A percentile compares a stretch with the other conserved stretches of the same genome.
These are phyloP conservation scores for Trichoderma gracile DNA, from an alignment of 2,329 filamentous ascomycete species.

Conservation along the genomic window DNA sequence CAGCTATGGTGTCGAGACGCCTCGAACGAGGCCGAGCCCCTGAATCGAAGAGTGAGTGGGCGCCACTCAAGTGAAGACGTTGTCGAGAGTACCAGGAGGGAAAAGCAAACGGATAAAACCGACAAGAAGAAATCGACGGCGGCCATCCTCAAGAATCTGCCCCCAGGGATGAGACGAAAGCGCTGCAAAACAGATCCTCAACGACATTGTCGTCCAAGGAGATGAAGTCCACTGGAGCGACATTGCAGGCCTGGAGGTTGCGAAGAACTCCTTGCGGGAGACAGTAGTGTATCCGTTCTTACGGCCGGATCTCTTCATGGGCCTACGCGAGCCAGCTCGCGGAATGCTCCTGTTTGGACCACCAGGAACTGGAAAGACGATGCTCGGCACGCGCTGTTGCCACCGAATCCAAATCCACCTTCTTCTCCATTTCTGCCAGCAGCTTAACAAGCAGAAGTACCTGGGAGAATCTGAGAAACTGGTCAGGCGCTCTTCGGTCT, in stretches of 20 bases:
- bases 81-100: conserved; percentile 27
- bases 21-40: conserved; percentile 15
- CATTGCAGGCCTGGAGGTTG: conserved; percentile 84
- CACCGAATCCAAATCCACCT: conserved; percentile 90
- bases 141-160: conserved; percentile 72
- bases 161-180: conserved; percentile 77
- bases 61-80: conserved; percentile 46
- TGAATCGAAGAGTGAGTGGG: conserved; percentile 37
- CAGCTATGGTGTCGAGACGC: conserved; percentile 34
- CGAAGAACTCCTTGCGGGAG: conserved; percentile 90
- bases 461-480: conserved; percentile 96
- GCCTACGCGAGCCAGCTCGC: conserved; percentile 85
- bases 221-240: conserved; percentile 96
- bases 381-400: conserved; percentile 90
- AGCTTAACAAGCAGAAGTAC: conserved; percentile 94
- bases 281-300: conserved; percentile 97
- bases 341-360: conserved; percentile 97
- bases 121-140: conserved; percentile 63
- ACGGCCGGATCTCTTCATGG: conserved; percentile 93
- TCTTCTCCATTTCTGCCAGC: conserved; percentile 95
- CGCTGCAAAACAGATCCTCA: conserved; percentile 88
- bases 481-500: conserved; percentile 84
- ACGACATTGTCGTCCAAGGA: conserved; percentile 91
- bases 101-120: conserved; percentile 40
- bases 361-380: conserved; percentile 97